Evolutionary conservation across 1,139 yeast genomes (phyloP).

Genomic region (Arxiozyma bovina): DNA sequence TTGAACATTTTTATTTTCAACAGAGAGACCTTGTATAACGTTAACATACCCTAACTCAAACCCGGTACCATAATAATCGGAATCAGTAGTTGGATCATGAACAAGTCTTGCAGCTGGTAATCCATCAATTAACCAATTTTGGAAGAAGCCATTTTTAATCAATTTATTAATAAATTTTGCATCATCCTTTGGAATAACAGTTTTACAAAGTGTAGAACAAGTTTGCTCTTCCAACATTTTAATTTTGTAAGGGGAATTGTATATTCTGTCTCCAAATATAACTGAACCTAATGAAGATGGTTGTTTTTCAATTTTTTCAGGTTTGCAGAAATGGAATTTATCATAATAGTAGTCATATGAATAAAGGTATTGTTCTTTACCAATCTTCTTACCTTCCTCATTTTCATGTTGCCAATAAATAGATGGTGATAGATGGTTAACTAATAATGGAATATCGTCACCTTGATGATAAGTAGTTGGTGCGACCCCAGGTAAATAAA

Average conservation of each 20-base stretch:
- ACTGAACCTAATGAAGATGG: constrained; percentile 89
- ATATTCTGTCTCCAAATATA: constrained; percentile 90
- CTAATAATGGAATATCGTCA: constrained; percentile 67
- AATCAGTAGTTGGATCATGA: constrained; percentile 46
- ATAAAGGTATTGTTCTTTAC: constrained; percentile 45
- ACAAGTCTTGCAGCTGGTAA: constrained; percentile 74
- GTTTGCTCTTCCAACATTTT: constrained; percentile 63
- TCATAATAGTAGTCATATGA: constrained; percentile 83
- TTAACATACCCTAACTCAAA: constrained; percentile 69
- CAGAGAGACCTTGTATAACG: constrained; percentile 13
- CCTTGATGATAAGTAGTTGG: constrained; percentile 77
- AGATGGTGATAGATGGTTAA: constrained; percentile 84
- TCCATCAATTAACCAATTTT: constrained; percentile 93
- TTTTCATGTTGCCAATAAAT: constrained; percentile 37
- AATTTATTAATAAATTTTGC: constrained; percentile 66
- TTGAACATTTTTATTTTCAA: constrained; percentile 9
- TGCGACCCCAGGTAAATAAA: constrained; percentile 91
- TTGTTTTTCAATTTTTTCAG: constrained; percentile 54
- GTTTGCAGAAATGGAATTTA: constrained; percentile 75
- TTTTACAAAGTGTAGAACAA: constrained; percentile 58
- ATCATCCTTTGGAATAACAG: constrained; percentile 53
- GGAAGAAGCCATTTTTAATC: constrained; percentile 72
- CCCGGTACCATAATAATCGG: constrained; percentile 67
- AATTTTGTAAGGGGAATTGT: constrained; percentile 80
- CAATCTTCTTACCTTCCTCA: constrained; percentile 33